phyloP scores from a whole-genome alignment of 2,329 filamentous ascomycete genomes.

The Colletotrichum chrysophilum region DNA sequence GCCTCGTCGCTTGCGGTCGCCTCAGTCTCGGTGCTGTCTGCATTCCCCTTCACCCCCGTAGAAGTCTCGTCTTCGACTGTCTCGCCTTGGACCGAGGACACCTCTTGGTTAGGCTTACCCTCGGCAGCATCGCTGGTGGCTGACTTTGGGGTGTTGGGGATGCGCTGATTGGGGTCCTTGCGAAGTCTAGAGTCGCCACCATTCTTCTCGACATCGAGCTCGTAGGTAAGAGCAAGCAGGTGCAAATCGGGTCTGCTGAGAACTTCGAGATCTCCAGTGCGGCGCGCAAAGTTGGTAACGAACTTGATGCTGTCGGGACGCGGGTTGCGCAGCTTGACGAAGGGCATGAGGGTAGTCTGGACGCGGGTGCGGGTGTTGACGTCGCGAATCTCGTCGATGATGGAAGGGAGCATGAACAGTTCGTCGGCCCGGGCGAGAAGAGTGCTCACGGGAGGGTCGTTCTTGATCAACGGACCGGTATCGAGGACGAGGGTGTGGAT shows the following conservation, averaged over 20 bases:
- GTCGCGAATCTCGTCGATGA: conserved; percentile 89
- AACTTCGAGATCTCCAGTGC: conserved; percentile 88
- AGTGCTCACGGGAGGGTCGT: conserved; percentile 84
- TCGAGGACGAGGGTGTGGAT: conserved; percentile 88
- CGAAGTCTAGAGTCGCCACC: conserved; percentile 88
- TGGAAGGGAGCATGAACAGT: conserved; percentile 83
- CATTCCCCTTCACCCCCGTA: background rate
- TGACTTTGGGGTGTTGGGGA: conserved; percentile 70
- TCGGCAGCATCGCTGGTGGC: conserved; percentile 41
- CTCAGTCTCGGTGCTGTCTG: background rate
- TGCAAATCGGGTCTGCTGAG: conserved; percentile 90
- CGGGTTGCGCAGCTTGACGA: conserved; percentile 79
- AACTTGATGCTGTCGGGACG: conserved; percentile 78
- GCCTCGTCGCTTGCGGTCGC: background rate
- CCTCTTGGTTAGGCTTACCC: background rate
- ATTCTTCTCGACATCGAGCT: conserved; percentile 91
- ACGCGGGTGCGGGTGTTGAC: conserved; percentile 79
- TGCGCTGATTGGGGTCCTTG: conserved; percentile 79
- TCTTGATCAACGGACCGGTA: conserved; percentile 91
- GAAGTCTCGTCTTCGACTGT: conserved; percentile 18
- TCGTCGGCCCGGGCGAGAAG: conserved; percentile 78
- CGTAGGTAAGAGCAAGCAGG: conserved; percentile 88
- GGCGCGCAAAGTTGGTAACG: conserved; percentile 83
- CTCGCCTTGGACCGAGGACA: conserved; percentile 10
- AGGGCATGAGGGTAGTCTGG: conserved; percentile 84